Percentiles rank a stretch among this genome's conserved stretches.
Evolutionary conservation across 164 flowering plant species (phyloP).

Genomic region (Stephania yunnanensis): DNA sequence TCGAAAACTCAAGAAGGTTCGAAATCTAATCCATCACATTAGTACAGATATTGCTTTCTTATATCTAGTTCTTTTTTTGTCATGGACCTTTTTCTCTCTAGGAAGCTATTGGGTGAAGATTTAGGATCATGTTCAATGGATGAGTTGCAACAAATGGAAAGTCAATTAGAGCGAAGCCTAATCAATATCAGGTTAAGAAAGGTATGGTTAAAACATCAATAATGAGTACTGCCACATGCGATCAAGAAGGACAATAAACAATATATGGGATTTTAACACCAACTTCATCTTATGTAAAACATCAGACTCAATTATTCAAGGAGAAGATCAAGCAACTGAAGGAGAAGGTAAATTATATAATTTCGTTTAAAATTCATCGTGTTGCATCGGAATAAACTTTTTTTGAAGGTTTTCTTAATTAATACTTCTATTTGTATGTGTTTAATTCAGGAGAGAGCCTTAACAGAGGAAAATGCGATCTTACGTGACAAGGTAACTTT

Average conservation of each 20-base stretch:
- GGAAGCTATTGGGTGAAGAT: conserved; percentile 77
- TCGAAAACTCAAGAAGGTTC: conserved; percentile 65
- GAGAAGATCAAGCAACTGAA: conserved; percentile 57
- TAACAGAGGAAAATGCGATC: conserved; percentile 58
- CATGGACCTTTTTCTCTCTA: conserved; percentile 14
- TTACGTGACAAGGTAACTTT: conserved; percentile 50
- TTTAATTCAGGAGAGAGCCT: conserved; percentile 48
- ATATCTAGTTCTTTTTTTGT: background rate
- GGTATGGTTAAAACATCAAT: conserved; percentile 27
- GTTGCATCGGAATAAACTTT: background rate
- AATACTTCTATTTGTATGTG: background rate
- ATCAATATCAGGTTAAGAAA: conserved; percentile 53
- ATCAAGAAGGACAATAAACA: too few species aligned
- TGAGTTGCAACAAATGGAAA: conserved; percentile 64
- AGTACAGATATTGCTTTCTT: background rate
- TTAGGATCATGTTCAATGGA: conserved; percentile 50
- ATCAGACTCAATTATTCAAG: conserved; percentile 55
- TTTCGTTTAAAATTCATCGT: background rate
- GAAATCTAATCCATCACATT: background rate
- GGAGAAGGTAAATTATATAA: conserved; percentile 45
- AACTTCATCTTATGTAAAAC: background rate
- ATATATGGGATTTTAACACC: background rate
- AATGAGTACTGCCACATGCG: background rate
- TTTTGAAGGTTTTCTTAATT: background rate
- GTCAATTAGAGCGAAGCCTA: conserved; percentile 61